These are phyloP conservation scores for Eutypa lata DNA, from an alignment of 2,329 filamentous ascomycete genomes.

Conservation along the genomic window DNA sequence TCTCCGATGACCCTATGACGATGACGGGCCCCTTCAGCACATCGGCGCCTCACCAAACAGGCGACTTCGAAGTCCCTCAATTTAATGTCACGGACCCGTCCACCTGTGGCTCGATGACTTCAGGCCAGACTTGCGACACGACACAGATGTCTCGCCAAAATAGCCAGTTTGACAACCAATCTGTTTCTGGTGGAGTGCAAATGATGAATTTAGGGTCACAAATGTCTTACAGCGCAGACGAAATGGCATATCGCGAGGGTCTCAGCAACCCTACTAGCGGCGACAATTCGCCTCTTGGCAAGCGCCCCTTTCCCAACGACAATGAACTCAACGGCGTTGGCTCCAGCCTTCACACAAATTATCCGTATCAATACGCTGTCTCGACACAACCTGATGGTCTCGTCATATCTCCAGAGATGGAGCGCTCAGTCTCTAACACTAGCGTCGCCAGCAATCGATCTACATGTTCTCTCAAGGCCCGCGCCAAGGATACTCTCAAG, in stretches of 20 bases:
- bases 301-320: slow-evolving; percentile 21
- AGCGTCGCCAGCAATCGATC: slow-evolving; percentile 43
- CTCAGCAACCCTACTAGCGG: slow-evolving; percentile 18
- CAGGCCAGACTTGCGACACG: slow-evolving; percentile 30
- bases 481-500: slow-evolving; percentile 45
- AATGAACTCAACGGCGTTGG: slow-evolving; percentile 36
- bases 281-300: slow-evolving; percentile 23
- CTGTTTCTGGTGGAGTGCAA: slow-evolving; percentile 24
- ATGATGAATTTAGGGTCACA: slow-evolving; percentile 33
- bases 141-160: slow-evolving; percentile 30
- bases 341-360: slow-evolving; percentile 27
- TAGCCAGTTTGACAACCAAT: slow-evolving; percentile 28
- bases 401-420: slow-evolving; percentile 37
- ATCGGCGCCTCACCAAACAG: slow-evolving; percentile 12
- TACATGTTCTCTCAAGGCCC: slow-evolving; percentile 41
- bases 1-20: slow-evolving; percentile 12
- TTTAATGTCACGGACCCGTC: slow-evolving; percentile 25
- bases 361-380: slow-evolving; percentile 27
- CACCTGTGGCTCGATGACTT: slow-evolving; percentile 33
- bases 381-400: slow-evolving; percentile 27
- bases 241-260: slow-evolving; percentile 20
- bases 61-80: slow-evolving; percentile 20
- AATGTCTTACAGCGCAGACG: slow-evolving; percentile 25
- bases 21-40: slow-evolving; percentile 12
- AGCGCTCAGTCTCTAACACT: slow-evolving; percentile 45